Base-by-base conservation (phyloP, 495 filamentous ascomycete species). In the Aspergillus conjunctus region DNA sequence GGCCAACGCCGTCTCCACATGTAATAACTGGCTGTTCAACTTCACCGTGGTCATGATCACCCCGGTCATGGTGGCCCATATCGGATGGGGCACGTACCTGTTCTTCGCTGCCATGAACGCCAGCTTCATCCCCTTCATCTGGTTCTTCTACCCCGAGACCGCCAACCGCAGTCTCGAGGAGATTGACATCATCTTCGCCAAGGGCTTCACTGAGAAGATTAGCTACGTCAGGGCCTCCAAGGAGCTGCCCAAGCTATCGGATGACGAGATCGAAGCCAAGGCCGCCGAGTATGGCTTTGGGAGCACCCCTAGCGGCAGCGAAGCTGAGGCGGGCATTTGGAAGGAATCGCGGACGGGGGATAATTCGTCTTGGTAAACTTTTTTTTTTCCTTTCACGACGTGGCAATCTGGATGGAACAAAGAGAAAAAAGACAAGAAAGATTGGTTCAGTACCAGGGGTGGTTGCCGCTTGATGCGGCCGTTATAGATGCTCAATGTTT, bases 21-120 rank as follows among this genome's bases (percentile, higher is more conserved):
- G 87, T 74, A 83, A 81, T 17, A 91, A 93, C 75, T 92, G 89
- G 89, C 73, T 91, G 3, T 91, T 89, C 77, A 92, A 92, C 80
- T 92, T 91, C 72, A 69, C 87, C 12, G 83, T 92, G 43, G 90
- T 93, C 58, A 90, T 92, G 88, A 84, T 92, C 56, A 90, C 88
- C 0, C 90, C 90, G 0, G 82, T 91, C 51, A 88, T 91, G 84
- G 73, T 92, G 26, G 63, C 74, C 46, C 76, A 79, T 54, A 91
- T 91, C 55, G 70, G 79, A 51, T 93, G 89, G 89, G 84, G 87
- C 10, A 91, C 88, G 0, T 93, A 92, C 70, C 79, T 92, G 37
- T 89, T 92, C 82, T 92, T 92, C 69, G 88, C 88, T 7, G 72
- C 76, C 37, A 74, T 89, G 63, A 92, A 93, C 73, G 85, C 81